phyloP scores from a whole-genome alignment of 768 basidiomycete genomes.

The Boletus rex-veris region DNA sequence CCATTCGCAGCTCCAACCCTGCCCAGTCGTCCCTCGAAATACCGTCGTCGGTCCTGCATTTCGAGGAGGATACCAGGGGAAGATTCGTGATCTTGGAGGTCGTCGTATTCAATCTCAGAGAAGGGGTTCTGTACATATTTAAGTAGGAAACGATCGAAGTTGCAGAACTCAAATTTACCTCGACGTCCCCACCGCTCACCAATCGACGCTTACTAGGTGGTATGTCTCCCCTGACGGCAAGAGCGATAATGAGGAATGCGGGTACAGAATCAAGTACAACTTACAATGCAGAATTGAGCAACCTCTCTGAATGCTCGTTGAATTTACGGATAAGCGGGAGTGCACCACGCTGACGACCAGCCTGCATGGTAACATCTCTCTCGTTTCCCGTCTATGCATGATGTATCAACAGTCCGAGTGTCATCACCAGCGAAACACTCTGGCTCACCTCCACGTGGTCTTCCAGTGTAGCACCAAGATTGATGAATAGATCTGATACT shows the following conservation, averaged over 20 bases:
- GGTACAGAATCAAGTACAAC: constrained; percentile 15
- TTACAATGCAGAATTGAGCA: constrained; percentile 78
- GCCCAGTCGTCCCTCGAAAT: constrained; percentile 68
- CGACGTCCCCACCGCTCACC: constrained; percentile 38
- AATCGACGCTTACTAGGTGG: constrained; percentile 61
- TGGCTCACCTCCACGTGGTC: constrained; percentile 80
- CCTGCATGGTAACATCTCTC: constrained; percentile 92
- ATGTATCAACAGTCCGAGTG: neutral
- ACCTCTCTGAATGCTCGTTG: constrained; percentile 92
- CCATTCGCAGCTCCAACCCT: constrained; percentile 13
- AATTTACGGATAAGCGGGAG: constrained; percentile 94
- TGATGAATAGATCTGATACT: constrained; percentile 72
- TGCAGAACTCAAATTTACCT: constrained; percentile 34
- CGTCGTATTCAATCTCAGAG: constrained; percentile 76
- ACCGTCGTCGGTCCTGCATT: constrained; percentile 81
- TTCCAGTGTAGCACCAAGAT: constrained; percentile 82
- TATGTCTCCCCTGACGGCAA: constrained; percentile 45
- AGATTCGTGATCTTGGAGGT: constrained; percentile 68
- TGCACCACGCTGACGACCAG: constrained; percentile 83
- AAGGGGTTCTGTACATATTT: constrained; percentile 31
- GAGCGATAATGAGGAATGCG: neutral
- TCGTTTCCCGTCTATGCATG: constrained; percentile 74
- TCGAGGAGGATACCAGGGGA: constrained; percentile 74
- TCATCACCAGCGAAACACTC: neutral
- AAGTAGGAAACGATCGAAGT: neutral